These are phyloP conservation scores for Lepidium campestre DNA, from an alignment of 441 rosid species.

Conservation along the genomic window DNA sequence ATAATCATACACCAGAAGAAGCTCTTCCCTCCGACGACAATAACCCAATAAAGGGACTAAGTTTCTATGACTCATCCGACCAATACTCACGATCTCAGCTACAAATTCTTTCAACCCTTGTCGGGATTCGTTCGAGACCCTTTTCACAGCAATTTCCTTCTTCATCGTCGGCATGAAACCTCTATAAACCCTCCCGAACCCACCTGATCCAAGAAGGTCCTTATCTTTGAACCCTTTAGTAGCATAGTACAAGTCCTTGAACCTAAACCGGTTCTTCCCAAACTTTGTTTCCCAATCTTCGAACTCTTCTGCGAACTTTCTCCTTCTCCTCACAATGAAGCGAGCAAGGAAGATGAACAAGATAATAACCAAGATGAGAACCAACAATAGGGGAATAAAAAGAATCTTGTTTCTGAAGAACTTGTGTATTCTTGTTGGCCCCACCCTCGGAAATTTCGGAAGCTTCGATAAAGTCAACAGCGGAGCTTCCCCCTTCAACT, in stretches of 20 bases:
- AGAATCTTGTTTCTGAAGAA: background rate
- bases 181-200: constrained; percentile 64
- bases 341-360: background rate
- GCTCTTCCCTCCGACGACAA: constrained; percentile 51
- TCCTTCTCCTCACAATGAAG: background rate
- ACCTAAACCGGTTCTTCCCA: constrained; percentile 51
- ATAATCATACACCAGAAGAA: constrained; percentile 64
- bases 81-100: constrained; percentile 60
- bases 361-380: background rate
- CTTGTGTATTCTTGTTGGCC: background rate
- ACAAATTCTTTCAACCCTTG: constrained; percentile 77
- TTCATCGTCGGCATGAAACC: constrained; percentile 44
- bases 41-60: constrained; percentile 64
- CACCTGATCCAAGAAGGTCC: constrained; percentile 57
- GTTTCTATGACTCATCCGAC: constrained; percentile 68
- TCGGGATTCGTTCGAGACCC: constrained; percentile 56
- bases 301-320: constrained; percentile 37
- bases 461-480: constrained; percentile 41
- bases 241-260: constrained; percentile 55
- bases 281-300: constrained; percentile 66
- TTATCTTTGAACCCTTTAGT: constrained; percentile 48
- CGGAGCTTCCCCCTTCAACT: constrained; percentile 36
- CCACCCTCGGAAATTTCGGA: constrained; percentile 26
- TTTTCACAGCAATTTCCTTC: constrained; percentile 57
- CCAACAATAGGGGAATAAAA: background rate